A percentile compares a stretch with the other conserved stretches of the same genome.
phyloP scores from a whole-genome alignment of 345 rosid species.

The Aquilaria yunnanensis region DNA sequence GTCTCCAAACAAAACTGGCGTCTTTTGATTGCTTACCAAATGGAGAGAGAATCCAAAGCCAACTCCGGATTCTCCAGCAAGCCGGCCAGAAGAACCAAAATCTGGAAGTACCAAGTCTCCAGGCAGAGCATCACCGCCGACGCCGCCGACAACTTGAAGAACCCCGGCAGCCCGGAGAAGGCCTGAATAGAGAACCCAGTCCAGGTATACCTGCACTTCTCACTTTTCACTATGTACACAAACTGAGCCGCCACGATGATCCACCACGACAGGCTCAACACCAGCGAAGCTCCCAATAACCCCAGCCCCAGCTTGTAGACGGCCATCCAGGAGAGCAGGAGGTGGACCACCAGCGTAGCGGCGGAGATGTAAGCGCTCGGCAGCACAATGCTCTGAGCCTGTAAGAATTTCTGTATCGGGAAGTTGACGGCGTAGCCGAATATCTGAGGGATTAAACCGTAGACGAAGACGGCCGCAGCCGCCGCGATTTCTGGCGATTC shows the following conservation, averaged over 20 bases:
- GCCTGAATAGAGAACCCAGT: slow-evolving; percentile 34
- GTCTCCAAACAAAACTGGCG: background rate
- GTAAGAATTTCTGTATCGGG: slow-evolving; percentile 51
- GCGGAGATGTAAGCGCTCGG: slow-evolving; percentile 48
- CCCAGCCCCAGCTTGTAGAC: slow-evolving; percentile 31
- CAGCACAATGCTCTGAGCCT: slow-evolving; percentile 47
- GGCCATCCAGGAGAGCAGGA: slow-evolving; percentile 32
- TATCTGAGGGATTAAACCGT: slow-evolving; percentile 53
- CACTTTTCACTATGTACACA: slow-evolving; percentile 31
- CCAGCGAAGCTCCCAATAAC: slow-evolving; percentile 38
- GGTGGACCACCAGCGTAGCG: slow-evolving; percentile 24
- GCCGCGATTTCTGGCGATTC: slow-evolving; percentile 43
- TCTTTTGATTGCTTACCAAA: slow-evolving; percentile 25
- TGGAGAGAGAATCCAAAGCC: slow-evolving; percentile 47
- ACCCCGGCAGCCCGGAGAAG: slow-evolving; percentile 29
- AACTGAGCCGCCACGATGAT: slow-evolving; percentile 39
- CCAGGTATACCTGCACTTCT: slow-evolving; percentile 37
- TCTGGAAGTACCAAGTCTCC: slow-evolving; percentile 45
- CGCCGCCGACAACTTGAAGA: slow-evolving; percentile 43
- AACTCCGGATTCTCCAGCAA: slow-evolving; percentile 43
- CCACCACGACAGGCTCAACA: slow-evolving; percentile 48
- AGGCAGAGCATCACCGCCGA: slow-evolving; percentile 57
- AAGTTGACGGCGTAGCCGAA: slow-evolving; percentile 50
- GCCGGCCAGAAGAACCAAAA: slow-evolving; percentile 41
- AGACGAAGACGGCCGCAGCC: slow-evolving; percentile 40